Evolutionary conservation across 176 grass and related monocot species (phyloP), one percentile per base, ranked within the genome.

Genomic region (Musa schizocarpa): DNA sequence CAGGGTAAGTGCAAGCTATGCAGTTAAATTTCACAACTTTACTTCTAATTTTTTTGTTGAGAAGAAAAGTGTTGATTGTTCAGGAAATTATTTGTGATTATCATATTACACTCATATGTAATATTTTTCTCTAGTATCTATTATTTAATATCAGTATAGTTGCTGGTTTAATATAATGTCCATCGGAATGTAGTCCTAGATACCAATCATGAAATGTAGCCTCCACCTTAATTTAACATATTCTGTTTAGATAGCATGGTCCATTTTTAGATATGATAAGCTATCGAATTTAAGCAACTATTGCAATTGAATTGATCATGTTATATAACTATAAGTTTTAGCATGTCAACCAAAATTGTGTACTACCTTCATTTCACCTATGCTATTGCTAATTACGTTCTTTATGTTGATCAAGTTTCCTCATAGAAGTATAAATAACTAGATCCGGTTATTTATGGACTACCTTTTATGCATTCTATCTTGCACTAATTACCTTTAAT

Each of bases 1-100:
- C 70, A 80, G 49, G 54, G 94, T 97, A 88, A 92, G 93, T 64
- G 27, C 43, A 79, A 67, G 48, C 53, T 49, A 19, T 69, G 14
- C 43, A 68, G 17, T 61, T 61, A 61, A 61, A n/a, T 7, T 61
- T 3, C n/a, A 7, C 57, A 14, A 27, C 23, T 66, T 21, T 29
- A 66, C 24, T 67, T 27, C 11, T 27, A 27, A 67, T 13, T 5
- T 13, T 26, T 26, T 13, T 11, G 23, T 65, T 65, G 63, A 65
- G 1, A 3, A 65, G 11, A 26, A 23, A 65, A 27, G 26, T 26
- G 63, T 0, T 26, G 3, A 65, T 27, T 26, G 24, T 8, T 65
- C 63, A 53, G 77, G 8, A 79, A 77, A 27, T 1, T 77, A 77
- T 9, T 9, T 50, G 11, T 65, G 63, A 26, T 26, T 29, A 20